A percentile compares a stretch with the other conserved stretches of the same genome.
Conservation (phyloP, 106 monocot genomes). For the Triglochin maritima region DNA sequence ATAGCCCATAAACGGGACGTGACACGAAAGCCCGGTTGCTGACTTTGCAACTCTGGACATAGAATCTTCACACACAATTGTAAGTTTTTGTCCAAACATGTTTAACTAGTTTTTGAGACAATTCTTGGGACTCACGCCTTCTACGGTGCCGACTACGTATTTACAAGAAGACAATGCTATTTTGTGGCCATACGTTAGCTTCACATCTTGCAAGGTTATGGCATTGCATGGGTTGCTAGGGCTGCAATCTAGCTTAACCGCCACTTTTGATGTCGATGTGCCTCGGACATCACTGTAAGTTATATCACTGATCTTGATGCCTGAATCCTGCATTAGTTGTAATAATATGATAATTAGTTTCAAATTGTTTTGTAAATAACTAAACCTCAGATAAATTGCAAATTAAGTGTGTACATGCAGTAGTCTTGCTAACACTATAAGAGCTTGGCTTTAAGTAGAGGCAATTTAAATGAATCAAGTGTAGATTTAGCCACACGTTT, state of each 20-base stretch:
- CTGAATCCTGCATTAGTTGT: conserved; percentile 9
- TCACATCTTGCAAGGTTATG: conserved; percentile 15
- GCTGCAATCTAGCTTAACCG: conserved; percentile 32
- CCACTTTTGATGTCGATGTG: conserved; percentile 18
- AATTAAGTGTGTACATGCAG: too few relatives aligned
- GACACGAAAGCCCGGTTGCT: too few relatives aligned
- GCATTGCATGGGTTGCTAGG: conserved; percentile 17
- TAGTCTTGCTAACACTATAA: too few relatives aligned
- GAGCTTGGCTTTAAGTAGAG: too few relatives aligned
- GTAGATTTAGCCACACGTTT: neutral
- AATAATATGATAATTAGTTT: neutral
- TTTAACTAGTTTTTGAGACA: too few relatives aligned
- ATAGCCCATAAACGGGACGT: too few relatives aligned
- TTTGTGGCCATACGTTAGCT: conserved; percentile 14
- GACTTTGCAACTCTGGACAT: too few relatives aligned
- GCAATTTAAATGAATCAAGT: neutral
- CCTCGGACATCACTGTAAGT: conserved; percentile 21
- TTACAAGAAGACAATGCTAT: conserved; percentile 16
- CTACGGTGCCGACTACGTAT: conserved; percentile 8
- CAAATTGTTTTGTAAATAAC: too few relatives aligned
- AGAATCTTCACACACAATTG: too few relatives aligned
- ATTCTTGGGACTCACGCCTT: too few relatives aligned
- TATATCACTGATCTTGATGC: conserved; percentile 20
- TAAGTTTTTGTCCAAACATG: too few relatives aligned
- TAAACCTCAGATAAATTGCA: too few relatives aligned